These are phyloP conservation scores for Leucosporidium yakuticum DNA, from an alignment of 768 basidiomycete species.

Conservation along the genomic window DNA sequence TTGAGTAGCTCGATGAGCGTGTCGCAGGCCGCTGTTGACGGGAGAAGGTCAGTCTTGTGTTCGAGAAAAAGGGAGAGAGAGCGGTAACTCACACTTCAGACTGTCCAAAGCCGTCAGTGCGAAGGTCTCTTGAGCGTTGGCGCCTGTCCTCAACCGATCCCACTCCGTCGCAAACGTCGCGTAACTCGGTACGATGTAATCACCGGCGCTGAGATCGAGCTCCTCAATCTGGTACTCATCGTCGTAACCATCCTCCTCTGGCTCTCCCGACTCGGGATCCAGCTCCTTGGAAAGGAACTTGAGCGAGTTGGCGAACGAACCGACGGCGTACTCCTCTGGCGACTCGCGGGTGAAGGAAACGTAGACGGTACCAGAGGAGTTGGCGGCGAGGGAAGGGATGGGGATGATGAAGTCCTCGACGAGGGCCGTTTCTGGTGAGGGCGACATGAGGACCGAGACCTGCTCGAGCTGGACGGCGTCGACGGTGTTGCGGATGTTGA, in stretches of 20 bases:
- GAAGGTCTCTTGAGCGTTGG: slow-evolving; percentile 85
- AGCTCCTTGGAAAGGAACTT: slow-evolving; percentile 96
- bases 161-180: slow-evolving; percentile 87
- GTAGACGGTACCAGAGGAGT: slow-evolving; percentile 79
- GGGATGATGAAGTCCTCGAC: slow-evolving; percentile 94
- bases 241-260: slow-evolving; percentile 97
- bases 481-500: slow-evolving; percentile 94
- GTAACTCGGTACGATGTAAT: slow-evolving; percentile 95
- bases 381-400: slow-evolving; percentile 60
- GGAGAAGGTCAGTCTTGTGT: slow-evolving; percentile 3
- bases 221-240: slow-evolving; percentile 98
- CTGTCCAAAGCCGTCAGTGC: slow-evolving; percentile 84
- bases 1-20: slow-evolving; percentile 92
- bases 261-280: slow-evolving; percentile 88
- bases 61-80: slow-evolving; percentile 3
- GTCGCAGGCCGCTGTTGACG: slow-evolving; percentile 73
- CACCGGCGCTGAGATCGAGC: slow-evolving; percentile 83
- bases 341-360: slow-evolving; percentile 83
- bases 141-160: slow-evolving; percentile 77
- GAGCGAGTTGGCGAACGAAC: slow-evolving; percentile 82
- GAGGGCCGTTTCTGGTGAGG: slow-evolving; percentile 64
- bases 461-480: slow-evolving; percentile 92
- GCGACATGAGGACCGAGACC: slow-evolving; percentile 87
- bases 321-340: slow-evolving; percentile 69
- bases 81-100: slow-evolving; percentile 66